Evolutionary conservation across 2,329 filamentous ascomycete genomes (phyloP), one percentile per base, ranked within the genome.

Genomic region (Amauroascus verrucosus): DNA sequence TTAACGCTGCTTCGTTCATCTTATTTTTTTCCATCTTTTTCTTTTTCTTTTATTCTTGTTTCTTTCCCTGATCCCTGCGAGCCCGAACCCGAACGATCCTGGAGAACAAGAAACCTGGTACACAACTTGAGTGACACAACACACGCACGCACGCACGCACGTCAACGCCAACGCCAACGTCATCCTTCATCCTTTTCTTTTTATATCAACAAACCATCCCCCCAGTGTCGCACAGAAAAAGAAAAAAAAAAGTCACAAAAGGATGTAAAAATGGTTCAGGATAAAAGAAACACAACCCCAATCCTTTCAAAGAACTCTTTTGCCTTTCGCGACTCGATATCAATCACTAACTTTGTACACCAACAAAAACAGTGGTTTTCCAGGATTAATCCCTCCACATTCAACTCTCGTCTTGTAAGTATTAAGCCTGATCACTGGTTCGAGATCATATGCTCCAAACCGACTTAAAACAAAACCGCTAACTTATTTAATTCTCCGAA

Each of bases 321-420:
- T 35, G 9, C 28, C 11, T 46, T 20, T 38, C 40, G n/a, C 4
- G 41, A 28, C 41, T 43, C 22, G 22, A 30, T 13, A 48, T 35
- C 9, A 20, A 48, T 35, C 9, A 20, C 48, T 51, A 44, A 44
- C 53, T 62, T 67, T 65, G 60, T 18, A 53, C 46, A 5, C 38
- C 38, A 41, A 41, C 6, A 20, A 26, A 44, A 57, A 48, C 53
- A 89, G 86, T 62, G 88, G 88, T 53, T 93, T 90, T 75, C 81
- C 85, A 32, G 83, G 82, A 54, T 75, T 83, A 63, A 94, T 95
- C 58, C 88, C 88, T 57, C 71, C 82, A 37, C 80, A 84, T 63
- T 74, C 87, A n/a, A 81, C 77, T 60, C 77, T 95, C 58, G 78
- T 94, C 74, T 94, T 94, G 88, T 93, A 78, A 77, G 86, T 51